These are phyloP conservation scores for Cynanchum wilfordii DNA, from an alignment of 257 asterid genomes.

Conservation along the genomic window DNA sequence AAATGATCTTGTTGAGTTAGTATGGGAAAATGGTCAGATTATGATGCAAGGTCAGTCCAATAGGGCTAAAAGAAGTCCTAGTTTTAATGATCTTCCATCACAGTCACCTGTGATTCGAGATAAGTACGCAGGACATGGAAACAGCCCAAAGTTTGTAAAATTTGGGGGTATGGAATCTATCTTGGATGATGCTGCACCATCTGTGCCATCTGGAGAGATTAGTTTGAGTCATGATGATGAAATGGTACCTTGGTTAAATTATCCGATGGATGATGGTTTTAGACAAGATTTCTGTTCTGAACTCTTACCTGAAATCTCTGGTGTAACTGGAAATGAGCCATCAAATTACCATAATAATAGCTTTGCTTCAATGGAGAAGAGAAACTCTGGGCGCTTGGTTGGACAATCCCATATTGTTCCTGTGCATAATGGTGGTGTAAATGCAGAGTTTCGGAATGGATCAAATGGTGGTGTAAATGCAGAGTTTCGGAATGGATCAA, in stretches of 20 bases:
- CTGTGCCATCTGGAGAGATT: slow-evolving; percentile 50
- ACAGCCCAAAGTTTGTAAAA: slow-evolving; percentile 41
- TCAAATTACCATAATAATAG: slow-evolving; percentile 29
- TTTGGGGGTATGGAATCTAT: slow-evolving; percentile 39
- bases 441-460: slow-evolving; percentile 24
- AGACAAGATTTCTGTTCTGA: slow-evolving; percentile 51
- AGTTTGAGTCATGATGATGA: slow-evolving; percentile 67
- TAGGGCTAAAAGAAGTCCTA: slow-evolving; percentile 34
- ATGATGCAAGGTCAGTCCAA: slow-evolving; percentile 68
- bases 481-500: slow-evolving; percentile 26
- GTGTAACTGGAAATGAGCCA: slow-evolving; percentile 46
- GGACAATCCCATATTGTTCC: slow-evolving; percentile 31
- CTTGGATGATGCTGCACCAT: slow-evolving; percentile 40
- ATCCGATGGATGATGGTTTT: slow-evolving; percentile 40
- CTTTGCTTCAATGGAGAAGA: slow-evolving; percentile 36
- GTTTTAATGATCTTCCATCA: slow-evolving; percentile 18
- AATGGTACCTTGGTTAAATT: slow-evolving; percentile 67
- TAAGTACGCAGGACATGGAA: slow-evolving; percentile 21
- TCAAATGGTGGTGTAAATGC: slow-evolving; percentile 20
- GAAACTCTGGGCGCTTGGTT: slow-evolving; percentile 27
- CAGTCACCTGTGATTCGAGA: slow-evolving; percentile 33
- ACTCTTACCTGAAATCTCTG: slow-evolving; percentile 58
- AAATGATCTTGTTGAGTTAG: slow-evolving; percentile 59
- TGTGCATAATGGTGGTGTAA: slow-evolving; percentile 6
- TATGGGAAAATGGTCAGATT: slow-evolving; percentile 84